Conservation (phyloP, 1,284 basidiomycete genomes). For the Baeospora myosura region DNA sequence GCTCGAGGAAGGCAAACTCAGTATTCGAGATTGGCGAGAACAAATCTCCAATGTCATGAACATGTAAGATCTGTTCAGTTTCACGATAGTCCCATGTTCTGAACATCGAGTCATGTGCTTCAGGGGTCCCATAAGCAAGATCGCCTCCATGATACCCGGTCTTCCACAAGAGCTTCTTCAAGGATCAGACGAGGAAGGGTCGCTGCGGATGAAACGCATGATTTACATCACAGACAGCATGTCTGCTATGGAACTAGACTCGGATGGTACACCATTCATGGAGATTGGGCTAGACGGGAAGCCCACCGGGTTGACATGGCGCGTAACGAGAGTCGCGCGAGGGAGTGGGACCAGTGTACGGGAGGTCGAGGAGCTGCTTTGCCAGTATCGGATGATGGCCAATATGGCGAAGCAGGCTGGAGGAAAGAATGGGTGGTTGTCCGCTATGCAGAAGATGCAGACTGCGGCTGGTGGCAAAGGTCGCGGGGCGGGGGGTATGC, state of each 20-base stretch:
- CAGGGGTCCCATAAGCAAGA: conserved; percentile 96
- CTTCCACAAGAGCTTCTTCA: conserved; percentile 86
- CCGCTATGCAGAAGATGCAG: conserved; percentile 88
- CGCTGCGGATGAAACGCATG: conserved; percentile 92
- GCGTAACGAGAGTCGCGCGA: conserved; percentile 82
- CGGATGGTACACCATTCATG: conserved; percentile 89
- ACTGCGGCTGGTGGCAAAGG: conserved; percentile 78
- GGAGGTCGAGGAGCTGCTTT: conserved; percentile 93
- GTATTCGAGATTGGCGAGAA: conserved; percentile 95
- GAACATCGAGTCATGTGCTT: too few species aligned
- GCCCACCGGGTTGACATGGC: conserved; percentile 76
- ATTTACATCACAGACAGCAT: conserved; percentile 99
- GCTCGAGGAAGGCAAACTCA: conserved; percentile 93
- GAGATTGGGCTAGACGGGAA: conserved; percentile 78
- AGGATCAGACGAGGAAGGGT: conserved; percentile 89
- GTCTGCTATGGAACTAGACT: conserved; percentile 89
- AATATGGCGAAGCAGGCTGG: conserved; percentile 97
- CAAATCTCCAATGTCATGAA: conserved; percentile 97
- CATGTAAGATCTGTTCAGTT: conserved; percentile 55
- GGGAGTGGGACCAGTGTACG: conserved; percentile 95
- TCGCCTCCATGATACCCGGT: conserved; percentile 98
- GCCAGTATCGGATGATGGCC: conserved; percentile 95
- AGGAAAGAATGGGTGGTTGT: conserved; percentile 92
- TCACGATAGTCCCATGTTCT: too few species aligned
- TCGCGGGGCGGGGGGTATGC: conserved; percentile 79